phyloP scores from a whole-genome alignment of 1,284 basidiomycete genomes.

The Pterulicium gracile region DNA sequence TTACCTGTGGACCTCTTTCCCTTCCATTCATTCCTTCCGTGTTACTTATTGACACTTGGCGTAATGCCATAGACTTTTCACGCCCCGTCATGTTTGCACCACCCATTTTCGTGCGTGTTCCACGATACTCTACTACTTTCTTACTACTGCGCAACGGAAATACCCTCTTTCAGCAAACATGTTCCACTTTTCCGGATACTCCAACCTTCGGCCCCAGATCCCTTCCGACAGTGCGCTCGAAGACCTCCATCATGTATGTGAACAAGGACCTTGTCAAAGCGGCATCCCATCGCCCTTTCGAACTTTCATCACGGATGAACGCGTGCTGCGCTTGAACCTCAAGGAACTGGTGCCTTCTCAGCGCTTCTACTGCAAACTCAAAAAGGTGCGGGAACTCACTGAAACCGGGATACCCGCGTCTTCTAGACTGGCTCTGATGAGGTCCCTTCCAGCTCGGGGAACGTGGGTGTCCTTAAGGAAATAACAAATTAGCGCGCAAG shows the following conservation, averaged over 20 bases:
- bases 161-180: conserved; percentile 76
- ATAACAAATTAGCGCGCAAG: conserved; percentile 19
- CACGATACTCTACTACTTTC: too few species aligned
- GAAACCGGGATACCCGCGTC: conserved; percentile 63
- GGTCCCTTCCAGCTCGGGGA: conserved; percentile 70
- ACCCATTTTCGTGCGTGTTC: too few species aligned
- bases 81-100: too few species aligned
- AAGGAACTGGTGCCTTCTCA: conserved; percentile 50
- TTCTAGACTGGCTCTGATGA: conserved; percentile 74
- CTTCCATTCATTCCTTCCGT: too few species aligned
- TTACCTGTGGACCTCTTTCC: too few species aligned
- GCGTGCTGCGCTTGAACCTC: conserved; percentile 93
- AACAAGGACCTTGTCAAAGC: conserved; percentile 78
- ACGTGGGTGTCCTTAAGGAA: conserved; percentile 72
- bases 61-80: too few species aligned
- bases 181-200: conserved; percentile 41
- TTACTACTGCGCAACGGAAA: too few species aligned
- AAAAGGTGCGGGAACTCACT: conserved; percentile 28
- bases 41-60: too few species aligned
- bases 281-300: conserved; percentile 90
- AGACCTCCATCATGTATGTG: conserved; percentile 86
- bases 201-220: conserved; percentile 64
- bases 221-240: conserved; percentile 74
- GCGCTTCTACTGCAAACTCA: conserved; percentile 3
- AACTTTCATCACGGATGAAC: conserved; percentile 84